phyloP scores from a whole-genome alignment of 148 eudicot genomes.

The Cornus florida region DNA sequence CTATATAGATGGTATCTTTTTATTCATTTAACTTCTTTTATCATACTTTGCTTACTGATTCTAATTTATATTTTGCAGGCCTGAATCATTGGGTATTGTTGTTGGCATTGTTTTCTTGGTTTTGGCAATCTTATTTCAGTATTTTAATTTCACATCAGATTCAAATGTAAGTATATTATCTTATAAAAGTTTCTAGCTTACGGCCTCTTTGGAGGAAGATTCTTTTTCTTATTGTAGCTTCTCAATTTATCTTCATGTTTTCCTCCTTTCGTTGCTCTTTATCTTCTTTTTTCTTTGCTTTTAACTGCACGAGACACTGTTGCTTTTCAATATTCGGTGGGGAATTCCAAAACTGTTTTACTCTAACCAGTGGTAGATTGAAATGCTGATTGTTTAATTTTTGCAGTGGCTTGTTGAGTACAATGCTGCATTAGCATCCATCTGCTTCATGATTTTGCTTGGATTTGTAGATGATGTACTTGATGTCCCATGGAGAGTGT shows the following conservation, averaged over 20 bases:
- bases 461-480: conserved; percentile 98
- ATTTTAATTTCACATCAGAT: conserved; percentile 86
- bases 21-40: background rate
- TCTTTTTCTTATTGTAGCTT: background rate
- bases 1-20: background rate
- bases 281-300: background rate
- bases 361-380: background rate
- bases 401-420: conserved; percentile 97
- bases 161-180: conserved; percentile 58
- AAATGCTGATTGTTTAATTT: conserved; percentile 6
- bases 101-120: conserved; percentile 88
- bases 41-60: background rate
- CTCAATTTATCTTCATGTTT: background rate
- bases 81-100: conserved; percentile 88
- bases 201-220: background rate
- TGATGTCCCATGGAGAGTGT: conserved; percentile 99
- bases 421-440: conserved; percentile 92
- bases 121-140: conserved; percentile 73
- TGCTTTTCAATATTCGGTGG: conserved; percentile 1
- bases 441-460: conserved; percentile 93
- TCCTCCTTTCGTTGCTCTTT: background rate
- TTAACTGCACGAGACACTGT: background rate
- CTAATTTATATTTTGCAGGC: conserved; percentile 57
- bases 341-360: background rate
- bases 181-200: background rate